Evolutionary conservation across 2,329 filamentous ascomycete species (phyloP).

Genomic region (Alternaria brassicae): DNA sequence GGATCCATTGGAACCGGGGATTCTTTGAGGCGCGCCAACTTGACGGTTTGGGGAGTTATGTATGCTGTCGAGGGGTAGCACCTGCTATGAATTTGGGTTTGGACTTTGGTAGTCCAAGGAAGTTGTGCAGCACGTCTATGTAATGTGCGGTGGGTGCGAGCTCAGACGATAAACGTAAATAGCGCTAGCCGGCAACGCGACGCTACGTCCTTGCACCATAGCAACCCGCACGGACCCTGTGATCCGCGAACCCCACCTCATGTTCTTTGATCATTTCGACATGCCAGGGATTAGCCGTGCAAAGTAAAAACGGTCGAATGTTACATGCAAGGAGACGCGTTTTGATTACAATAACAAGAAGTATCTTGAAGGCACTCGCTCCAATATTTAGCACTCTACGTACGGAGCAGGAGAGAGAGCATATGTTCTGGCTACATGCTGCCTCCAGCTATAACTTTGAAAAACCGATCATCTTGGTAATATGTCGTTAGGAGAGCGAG

Average conservation of each 20-base stretch:
- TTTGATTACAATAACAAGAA: background rate
- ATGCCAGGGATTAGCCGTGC: background rate
- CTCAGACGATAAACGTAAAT: constrained; percentile 31
- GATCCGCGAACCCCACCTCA: constrained; percentile 15
- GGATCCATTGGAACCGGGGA: constrained; percentile 46
- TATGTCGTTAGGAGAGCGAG: background rate
- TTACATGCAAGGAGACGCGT: background rate
- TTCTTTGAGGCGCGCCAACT: constrained; percentile 50
- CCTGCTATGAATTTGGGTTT: constrained; percentile 9
- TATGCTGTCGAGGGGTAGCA: constrained; percentile 12
- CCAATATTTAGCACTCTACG: background rate
- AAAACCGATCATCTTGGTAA: background rate
- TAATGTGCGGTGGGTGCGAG: constrained; percentile 26
- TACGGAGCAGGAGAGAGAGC: background rate
- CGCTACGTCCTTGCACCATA: constrained; percentile 29
- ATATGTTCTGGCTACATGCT: background rate
- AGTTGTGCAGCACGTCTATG: constrained; percentile 18
- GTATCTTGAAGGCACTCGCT: background rate
- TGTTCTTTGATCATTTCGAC: background rate
- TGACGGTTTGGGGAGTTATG: constrained; percentile 34
- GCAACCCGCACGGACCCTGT: constrained; percentile 35
- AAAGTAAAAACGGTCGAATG: background rate
- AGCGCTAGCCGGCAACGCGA: constrained; percentile 28
- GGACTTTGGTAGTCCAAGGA: constrained; percentile 17
- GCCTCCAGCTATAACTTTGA: background rate